Base-by-base conservation (phyloP, 352 stramenopile genomes). In the Nothophytophthora sp. region DNA sequence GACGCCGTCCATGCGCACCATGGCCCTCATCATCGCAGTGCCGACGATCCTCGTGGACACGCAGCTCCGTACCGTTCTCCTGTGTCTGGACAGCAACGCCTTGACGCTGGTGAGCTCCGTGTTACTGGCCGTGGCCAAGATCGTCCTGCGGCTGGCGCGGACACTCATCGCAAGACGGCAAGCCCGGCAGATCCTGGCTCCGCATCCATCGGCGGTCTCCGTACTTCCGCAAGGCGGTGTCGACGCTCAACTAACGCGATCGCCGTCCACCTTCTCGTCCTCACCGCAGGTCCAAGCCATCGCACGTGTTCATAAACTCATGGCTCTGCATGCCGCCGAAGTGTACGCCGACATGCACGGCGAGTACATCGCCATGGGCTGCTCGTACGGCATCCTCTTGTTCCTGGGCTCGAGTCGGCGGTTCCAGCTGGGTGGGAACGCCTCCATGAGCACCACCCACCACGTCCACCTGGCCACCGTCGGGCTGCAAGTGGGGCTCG, bases 341-440 rank as follows among this genome's bases (percentile, higher is more conserved):
- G 71, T 81, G 1, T 81, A 76, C 23, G 67, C 64, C 3, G 67
- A 74, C 36, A 81, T 76, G 71, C 60, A 81, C 41, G 71, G 50
- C 30, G 71, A 81, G 43, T 78, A 74, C 34, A 78, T 81, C 29
- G 71, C 67, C 5, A 76, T 78, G 48, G 63, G 54, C 27, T 58
- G 58, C 16, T 51, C 71, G 11, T 64, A 64, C 30, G 55, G 53
- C 22, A 54, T 64, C n/a, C 53, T 50, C 23, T 37, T 64, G 19
- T 64, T 40, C 29, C 60, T 60, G 29, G 55, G 55, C 0, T 59
- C 55, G 7, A 51, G 60, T 13, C 48, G 48, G 4, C 39, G 55
- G 15, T 64, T 64, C 42, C 27, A 40, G 5, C 24, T 59, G 2
- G 34, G 43, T 25, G 50, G 49, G 5, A 57, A 63, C 9, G 27